Conservation (phyloP, 2,329 filamentous ascomycete species). For the Clarireedia paspali region DNA sequence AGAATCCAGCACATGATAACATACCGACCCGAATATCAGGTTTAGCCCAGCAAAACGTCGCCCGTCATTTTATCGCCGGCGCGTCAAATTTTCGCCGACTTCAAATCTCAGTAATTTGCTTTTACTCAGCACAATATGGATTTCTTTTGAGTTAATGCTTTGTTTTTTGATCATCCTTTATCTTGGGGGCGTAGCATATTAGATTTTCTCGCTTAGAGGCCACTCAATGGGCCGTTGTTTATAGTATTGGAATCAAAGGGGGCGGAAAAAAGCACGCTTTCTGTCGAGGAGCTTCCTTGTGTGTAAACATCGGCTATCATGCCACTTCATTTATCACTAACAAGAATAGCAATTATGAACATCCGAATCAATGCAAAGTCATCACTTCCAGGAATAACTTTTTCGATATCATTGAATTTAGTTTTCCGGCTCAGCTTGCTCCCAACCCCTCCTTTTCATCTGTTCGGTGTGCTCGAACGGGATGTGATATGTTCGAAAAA, state of each 20-base stretch:
- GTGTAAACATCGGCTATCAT: neutral
- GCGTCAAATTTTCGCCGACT: neutral
- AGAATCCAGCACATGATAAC: neutral
- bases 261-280: neutral
- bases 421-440: slow-evolving; percentile 1
- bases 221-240: slow-evolving; percentile 3
- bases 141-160: neutral
- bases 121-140: neutral
- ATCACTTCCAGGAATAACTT: neutral
- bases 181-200: slow-evolving; percentile 3
- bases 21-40: neutral
- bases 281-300: neutral
- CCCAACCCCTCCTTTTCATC: neutral
- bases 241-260: neutral
- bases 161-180: neutral
- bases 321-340: neutral
- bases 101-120: neutral
- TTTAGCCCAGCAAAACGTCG: neutral
- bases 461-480: slow-evolving; percentile 3
- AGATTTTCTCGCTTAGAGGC: slow-evolving; percentile 5
- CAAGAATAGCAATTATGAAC: neutral
- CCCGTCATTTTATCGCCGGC: neutral
- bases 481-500: neutral
- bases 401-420: neutral
- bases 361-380: slow-evolving; percentile 3